Conservation (phyloP, 352 stramenopile genomes). For the Phytophthora citricola region DNA sequence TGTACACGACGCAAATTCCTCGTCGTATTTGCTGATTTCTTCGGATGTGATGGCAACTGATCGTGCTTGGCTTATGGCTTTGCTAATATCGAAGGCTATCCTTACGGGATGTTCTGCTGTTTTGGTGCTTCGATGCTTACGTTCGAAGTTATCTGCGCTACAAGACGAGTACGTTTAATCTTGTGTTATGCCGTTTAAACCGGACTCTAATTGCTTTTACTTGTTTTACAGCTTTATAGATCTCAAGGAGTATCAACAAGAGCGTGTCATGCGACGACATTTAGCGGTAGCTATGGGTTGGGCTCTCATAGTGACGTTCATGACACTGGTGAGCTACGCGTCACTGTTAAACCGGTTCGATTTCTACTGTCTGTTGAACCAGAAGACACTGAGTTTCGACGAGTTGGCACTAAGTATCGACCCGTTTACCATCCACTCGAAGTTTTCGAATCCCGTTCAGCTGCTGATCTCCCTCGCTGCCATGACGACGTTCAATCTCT, state of each 20-base stretch:
- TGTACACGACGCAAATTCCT: conserved; percentile 11
- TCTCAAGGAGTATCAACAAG: conserved; percentile 64
- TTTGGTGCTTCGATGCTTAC: conserved; percentile 48
- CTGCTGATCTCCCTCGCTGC: conserved; percentile 47
- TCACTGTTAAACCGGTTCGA: conserved; percentile 72
- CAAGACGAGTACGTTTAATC: conserved; percentile 65
- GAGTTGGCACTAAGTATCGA: conserved; percentile 44
- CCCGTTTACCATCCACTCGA: conserved; percentile 50
- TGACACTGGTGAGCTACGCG: conserved; percentile 61
- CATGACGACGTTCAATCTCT: conserved; percentile 71
- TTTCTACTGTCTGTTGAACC: conserved; percentile 52
- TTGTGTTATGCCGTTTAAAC: neutral
- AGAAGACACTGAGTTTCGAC: conserved; percentile 42
- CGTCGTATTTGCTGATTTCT: conserved; percentile 44
- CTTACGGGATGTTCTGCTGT: conserved; percentile 39
- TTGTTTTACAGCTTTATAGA: conserved; percentile 64
- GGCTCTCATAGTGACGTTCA: conserved; percentile 50
- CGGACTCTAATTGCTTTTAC: neutral
- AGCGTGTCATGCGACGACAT: conserved; percentile 53
- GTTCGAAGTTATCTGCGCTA: conserved; percentile 63
- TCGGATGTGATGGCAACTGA: conserved; percentile 47
- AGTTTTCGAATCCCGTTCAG: conserved; percentile 46
- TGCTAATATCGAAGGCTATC: conserved; percentile 49
- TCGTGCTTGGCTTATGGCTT: conserved; percentile 52
- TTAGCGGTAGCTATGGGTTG: conserved; percentile 46